Percentiles rank a stretch among this genome's conserved stretches.
Conservation (phyloP, 139 green algal genomes). For the Deuterostichococcus epilithicus region DNA sequence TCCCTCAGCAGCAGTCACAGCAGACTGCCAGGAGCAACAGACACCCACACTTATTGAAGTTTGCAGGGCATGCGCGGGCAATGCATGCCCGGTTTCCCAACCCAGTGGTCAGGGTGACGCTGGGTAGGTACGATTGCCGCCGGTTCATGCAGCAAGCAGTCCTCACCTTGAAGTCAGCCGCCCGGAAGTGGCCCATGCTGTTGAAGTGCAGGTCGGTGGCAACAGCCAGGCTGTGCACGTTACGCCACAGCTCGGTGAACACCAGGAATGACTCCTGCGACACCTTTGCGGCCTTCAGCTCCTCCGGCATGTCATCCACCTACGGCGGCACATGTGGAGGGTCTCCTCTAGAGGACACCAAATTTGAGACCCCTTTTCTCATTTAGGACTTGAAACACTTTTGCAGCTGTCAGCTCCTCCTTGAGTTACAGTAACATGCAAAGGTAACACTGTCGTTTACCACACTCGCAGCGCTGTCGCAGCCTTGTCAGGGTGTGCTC, state of each 20-base stretch:
- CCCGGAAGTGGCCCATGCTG: not conserved
- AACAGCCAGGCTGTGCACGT: constrained; percentile 16
- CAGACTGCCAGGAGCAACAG: no score
- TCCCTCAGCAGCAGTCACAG: no score
- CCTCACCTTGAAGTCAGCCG: not conserved
- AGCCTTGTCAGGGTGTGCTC: no score
- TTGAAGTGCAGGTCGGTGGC: constrained; percentile 14
- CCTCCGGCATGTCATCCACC: constrained; percentile 25
- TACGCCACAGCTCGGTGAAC: constrained; percentile 10
- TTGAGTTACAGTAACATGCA: no score
- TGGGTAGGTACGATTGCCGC: not conserved
- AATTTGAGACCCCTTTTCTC: no score
- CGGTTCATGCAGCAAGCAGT: not conserved
- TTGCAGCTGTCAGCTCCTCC: no score
- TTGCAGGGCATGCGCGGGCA: no score
- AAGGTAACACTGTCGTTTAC: no score
- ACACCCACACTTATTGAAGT: no score
- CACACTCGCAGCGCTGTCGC: no score
- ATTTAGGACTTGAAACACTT: no score
- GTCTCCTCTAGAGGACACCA: not conserved
- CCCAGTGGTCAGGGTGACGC: not conserved
- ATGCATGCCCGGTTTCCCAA: no score
- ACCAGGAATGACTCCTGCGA: constrained; percentile 10
- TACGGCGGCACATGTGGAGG: not conserved
- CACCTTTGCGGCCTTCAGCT: constrained; percentile 10